phyloP scores from a whole-genome alignment of 1,284 basidiomycete genomes.

The Marasmius tenuissimus region DNA sequence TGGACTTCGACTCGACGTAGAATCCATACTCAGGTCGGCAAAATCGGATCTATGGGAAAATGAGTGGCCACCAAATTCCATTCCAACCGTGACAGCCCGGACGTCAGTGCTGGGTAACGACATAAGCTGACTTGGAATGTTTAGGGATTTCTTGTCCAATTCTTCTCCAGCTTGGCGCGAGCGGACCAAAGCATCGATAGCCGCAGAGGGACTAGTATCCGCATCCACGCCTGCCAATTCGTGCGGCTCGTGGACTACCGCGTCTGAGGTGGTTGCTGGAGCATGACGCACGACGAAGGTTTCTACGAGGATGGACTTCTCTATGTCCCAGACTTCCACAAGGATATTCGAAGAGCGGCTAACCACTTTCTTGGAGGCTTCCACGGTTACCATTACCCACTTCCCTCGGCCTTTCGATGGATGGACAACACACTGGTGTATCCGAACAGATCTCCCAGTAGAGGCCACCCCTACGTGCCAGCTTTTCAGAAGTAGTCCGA shows the following conservation, averaged over 20 bases:
- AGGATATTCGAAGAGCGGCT: conserved; percentile 46
- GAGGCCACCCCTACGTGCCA: conserved; percentile 78
- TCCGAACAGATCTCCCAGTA: conserved; percentile 49
- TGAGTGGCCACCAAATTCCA: conserved; percentile 72
- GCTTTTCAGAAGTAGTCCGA: conserved; percentile 84
- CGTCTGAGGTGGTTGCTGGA: conserved; percentile 33
- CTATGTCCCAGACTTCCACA: conserved; percentile 82
- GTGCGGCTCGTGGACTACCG: conserved; percentile 46
- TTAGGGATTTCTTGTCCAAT: conserved; percentile 23
- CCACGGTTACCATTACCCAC: conserved; percentile 86
- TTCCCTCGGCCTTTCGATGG: conserved; percentile 85
- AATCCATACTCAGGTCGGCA: conserved; percentile 43
- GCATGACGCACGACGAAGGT: conserved; percentile 58
- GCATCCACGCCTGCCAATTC: conserved; percentile 52
- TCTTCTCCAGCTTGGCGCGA: conserved; percentile 38
- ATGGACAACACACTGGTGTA: conserved; percentile 78
- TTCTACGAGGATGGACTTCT: conserved; percentile 66
- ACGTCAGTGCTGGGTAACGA: conserved; percentile 57
- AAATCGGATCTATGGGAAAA: conserved; percentile 55
- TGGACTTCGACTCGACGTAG: conserved; percentile 32
- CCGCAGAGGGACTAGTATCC: conserved; percentile 62
- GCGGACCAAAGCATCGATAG: conserved; percentile 59
- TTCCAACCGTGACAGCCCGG: conserved; percentile 62
- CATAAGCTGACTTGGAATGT: conserved; percentile 26
- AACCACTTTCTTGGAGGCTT: conserved; percentile 43